These are phyloP conservation scores for Penicillium turbatum DNA, from an alignment of 495 filamentous ascomycete species.

Conservation along the genomic window DNA sequence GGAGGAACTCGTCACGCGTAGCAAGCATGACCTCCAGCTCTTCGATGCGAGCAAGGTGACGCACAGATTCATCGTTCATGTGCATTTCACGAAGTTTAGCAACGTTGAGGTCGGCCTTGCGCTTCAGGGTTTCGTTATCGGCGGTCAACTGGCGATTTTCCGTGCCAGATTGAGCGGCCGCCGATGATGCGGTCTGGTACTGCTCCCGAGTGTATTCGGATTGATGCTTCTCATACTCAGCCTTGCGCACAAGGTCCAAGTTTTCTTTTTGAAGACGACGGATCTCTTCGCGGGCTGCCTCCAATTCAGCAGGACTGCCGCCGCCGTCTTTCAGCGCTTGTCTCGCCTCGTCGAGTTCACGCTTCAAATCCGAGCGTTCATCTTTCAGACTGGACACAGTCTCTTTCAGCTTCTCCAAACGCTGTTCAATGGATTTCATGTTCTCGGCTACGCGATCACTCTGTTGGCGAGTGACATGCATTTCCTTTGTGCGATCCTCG, in stretches of 20 bases:
- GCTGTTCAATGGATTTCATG: slow-evolving; percentile 27
- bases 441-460: slow-evolving; percentile 25
- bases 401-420: slow-evolving; percentile 37
- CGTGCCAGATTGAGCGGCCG: slow-evolving; percentile 43
- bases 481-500: slow-evolving; percentile 36
- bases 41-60: slow-evolving; percentile 37
- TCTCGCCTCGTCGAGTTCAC: slow-evolving; percentile 47
- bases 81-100: slow-evolving; percentile 50
- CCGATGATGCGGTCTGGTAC: slow-evolving; percentile 61
- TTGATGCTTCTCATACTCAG: slow-evolving; percentile 49
- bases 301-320: slow-evolving; percentile 48
- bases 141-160: slow-evolving; percentile 49
- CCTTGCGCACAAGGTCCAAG: slow-evolving; percentile 41
- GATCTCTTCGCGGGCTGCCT: slow-evolving; percentile 41
- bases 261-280: slow-evolving; percentile 41
- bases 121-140: slow-evolving; percentile 45
- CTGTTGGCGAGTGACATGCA: slow-evolving; percentile 38
- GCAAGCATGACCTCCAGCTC: slow-evolving; percentile 46
- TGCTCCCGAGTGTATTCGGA: slow-evolving; percentile 56
- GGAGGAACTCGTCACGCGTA: slow-evolving; percentile 45
- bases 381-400: slow-evolving; percentile 48
- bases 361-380: slow-evolving; percentile 43
- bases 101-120: slow-evolving; percentile 49
- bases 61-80: slow-evolving; percentile 33
- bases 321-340: slow-evolving; percentile 46